Conservation (phyloP, 2,329 filamentous ascomycete genomes). For the Fusarium veterinarium region DNA sequence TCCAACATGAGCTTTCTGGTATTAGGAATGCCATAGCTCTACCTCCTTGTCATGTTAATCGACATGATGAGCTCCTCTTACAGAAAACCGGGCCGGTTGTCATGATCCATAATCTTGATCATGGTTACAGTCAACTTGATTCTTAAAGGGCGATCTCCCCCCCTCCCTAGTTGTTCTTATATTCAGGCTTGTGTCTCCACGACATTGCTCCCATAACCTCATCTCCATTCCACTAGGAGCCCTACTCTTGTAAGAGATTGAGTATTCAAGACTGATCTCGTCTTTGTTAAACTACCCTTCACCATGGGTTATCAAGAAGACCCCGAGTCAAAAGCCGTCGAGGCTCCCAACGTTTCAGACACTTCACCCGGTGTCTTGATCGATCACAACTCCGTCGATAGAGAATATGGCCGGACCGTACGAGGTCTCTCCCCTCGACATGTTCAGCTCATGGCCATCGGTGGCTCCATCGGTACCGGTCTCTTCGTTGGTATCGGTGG, state of each 20-base stretch:
- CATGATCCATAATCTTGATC: constrained; percentile 17
- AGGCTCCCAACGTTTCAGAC: constrained; percentile 42
- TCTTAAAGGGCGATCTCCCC: constrained; percentile 36
- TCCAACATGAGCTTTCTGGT: constrained; percentile 10
- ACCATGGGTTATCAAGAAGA: constrained; percentile 43
- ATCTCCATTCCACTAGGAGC: constrained; percentile 7
- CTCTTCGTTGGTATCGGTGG: constrained; percentile 60
- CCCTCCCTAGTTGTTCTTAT: constrained; percentile 9
- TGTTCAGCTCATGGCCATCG: constrained; percentile 63
- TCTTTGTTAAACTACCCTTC: constrained; percentile 8
- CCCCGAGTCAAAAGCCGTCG: constrained; percentile 41
- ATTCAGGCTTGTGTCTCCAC: constrained; percentile 36
- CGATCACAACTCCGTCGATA: constrained; percentile 40
- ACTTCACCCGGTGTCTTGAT: constrained; percentile 44
- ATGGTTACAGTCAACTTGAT: constrained; percentile 19
- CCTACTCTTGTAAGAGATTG: neutral
- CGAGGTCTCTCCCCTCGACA: constrained; percentile 54
- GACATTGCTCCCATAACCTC: constrained; percentile 27
- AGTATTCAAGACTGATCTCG: neutral
- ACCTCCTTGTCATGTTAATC: constrained; percentile 14
- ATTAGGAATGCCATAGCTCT: neutral
- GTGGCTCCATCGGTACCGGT: constrained; percentile 59
- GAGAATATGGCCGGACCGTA: constrained; percentile 49
- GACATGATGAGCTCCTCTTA: constrained; percentile 29
- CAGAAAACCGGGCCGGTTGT: constrained; percentile 41